Conservation (phyloP, 352 stramenopile species). For the Phytophthora fragariae region DNA sequence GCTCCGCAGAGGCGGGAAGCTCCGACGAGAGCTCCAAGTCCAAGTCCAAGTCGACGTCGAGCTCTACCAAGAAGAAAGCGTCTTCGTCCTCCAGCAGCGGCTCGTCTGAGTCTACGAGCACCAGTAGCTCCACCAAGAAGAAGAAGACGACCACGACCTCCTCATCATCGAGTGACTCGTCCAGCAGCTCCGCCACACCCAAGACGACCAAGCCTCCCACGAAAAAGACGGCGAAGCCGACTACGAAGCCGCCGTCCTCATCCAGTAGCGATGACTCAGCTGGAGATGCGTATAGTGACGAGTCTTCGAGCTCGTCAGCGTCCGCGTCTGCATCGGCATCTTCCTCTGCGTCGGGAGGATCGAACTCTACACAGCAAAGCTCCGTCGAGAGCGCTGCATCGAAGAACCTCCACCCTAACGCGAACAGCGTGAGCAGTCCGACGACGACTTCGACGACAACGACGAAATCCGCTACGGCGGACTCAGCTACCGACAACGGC, state of each 20-base stretch:
- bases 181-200: slow-evolving; percentile 24
- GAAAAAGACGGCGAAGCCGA: slow-evolving; percentile 40
- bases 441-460: slow-evolving; percentile 23
- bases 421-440: slow-evolving; percentile 31
- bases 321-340: slow-evolving; percentile 13
- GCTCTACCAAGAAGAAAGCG: slow-evolving; percentile 36
- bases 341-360: slow-evolving; percentile 20
- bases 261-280: slow-evolving; percentile 30
- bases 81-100: slow-evolving; percentile 39
- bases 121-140: slow-evolving; percentile 23
- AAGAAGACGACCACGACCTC: slow-evolving; percentile 32
- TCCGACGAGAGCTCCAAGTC: slow-evolving; percentile 28
- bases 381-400: slow-evolving; percentile 26
- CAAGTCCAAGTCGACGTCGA: slow-evolving; percentile 10
- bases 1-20: slow-evolving; percentile 21
- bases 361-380: slow-evolving; percentile 27
- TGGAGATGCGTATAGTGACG: slow-evolving; percentile 20
- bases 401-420: slow-evolving; percentile 17
- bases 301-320: slow-evolving; percentile 18
- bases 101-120: slow-evolving; percentile 38
- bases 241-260: slow-evolving; percentile 36
- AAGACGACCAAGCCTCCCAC: slow-evolving; percentile 35
- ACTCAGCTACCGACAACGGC: slow-evolving; percentile 32
- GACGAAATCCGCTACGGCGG: slow-evolving; percentile 38
- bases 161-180: slow-evolving; percentile 34